Percentiles rank a stretch among this genome's conserved stretches.
phyloP scores from a whole-genome alignment of 106 monocot genomes.

The Gastrodia elata region DNA sequence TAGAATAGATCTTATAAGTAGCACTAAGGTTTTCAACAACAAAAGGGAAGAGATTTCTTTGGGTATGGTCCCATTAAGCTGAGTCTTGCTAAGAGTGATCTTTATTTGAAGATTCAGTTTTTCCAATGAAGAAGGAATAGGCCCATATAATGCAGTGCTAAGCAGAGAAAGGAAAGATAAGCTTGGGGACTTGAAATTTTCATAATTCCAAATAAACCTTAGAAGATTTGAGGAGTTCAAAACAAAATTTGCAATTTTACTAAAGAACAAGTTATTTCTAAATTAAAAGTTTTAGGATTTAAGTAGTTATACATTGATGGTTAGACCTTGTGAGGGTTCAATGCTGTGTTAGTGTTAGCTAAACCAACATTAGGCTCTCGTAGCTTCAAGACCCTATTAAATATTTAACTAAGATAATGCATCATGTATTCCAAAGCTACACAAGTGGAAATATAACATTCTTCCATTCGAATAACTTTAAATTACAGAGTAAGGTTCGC shows the following conservation, averaged over 20 bases:
- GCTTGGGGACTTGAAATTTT: slow-evolving; percentile 28
- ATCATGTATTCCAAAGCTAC: too few relatives aligned
- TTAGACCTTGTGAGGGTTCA: slow-evolving; percentile 45
- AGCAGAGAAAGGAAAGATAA: slow-evolving; percentile 53
- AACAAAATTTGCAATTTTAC: slow-evolving; percentile 33
- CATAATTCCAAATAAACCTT: slow-evolving; percentile 56
- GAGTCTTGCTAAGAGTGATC: slow-evolving; percentile 32
- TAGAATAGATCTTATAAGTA: slow-evolving; percentile 31
- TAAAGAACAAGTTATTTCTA: slow-evolving; percentile 55
- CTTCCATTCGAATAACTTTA: too few relatives aligned
- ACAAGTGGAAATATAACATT: too few relatives aligned
- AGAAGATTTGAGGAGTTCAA: slow-evolving; percentile 39
- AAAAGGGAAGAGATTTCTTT: slow-evolving; percentile 33
- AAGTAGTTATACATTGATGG: slow-evolving; percentile 39
- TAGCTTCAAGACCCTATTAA: too few relatives aligned
- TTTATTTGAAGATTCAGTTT: slow-evolving; percentile 16
- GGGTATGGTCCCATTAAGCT: slow-evolving; percentile 48
- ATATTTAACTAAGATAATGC: too few relatives aligned
- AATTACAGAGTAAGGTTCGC: too few relatives aligned
- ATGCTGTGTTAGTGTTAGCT: too few relatives aligned
- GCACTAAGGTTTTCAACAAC: slow-evolving; percentile 27
- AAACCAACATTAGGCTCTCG: too few relatives aligned
- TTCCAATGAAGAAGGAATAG: slow-evolving; percentile 22
- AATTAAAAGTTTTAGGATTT: slow-evolving; percentile 58
- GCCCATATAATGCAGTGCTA: slow-evolving; percentile 47